Evolutionary conservation across 73 alveolate species (phyloP).

Genomic region (Tetrahymena thermophila): DNA sequence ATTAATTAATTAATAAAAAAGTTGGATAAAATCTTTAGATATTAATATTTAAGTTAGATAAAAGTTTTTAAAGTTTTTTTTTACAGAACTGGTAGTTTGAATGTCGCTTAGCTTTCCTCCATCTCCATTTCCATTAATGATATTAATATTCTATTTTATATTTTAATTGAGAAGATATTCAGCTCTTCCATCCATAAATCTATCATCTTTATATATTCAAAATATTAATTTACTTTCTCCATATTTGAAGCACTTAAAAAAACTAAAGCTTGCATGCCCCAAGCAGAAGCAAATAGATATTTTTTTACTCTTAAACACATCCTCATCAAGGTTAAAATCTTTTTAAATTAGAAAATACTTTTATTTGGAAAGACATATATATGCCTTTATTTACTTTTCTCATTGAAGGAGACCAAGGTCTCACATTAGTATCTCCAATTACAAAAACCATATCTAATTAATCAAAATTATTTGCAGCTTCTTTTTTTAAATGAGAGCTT

Average conservation of each 20-base stretch:
- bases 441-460: constrained; percentile 31
- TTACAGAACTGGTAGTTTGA: constrained; percentile 26
- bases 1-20: background rate
- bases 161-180: background rate
- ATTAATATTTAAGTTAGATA: background rate
- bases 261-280: constrained; percentile 32
- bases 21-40: background rate
- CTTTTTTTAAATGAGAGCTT: constrained; percentile 31
- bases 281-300: constrained; percentile 22
- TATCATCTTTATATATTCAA: background rate
- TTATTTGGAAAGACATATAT: background rate
- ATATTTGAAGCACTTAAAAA: constrained; percentile 34
- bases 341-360: background rate
- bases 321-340: constrained; percentile 20
- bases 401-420: constrained; percentile 35
- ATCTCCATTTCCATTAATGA: constrained; percentile 71
- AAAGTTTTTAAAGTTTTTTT: constrained; percentile 27
- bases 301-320: constrained; percentile 35
- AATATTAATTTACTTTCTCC: constrained; percentile 7
- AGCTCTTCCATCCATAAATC: background rate
- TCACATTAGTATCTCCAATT: constrained; percentile 41
- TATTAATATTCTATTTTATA: constrained; percentile 33
- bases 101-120: constrained; percentile 51
- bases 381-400: background rate
- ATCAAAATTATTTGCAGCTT: constrained; percentile 41